A percentile compares a stretch with the other conserved stretches of the same genome.
These are phyloP conservation scores for Dionaea muscipula DNA, from an alignment of 179 eudicot genomes.

Conservation along the genomic window DNA sequence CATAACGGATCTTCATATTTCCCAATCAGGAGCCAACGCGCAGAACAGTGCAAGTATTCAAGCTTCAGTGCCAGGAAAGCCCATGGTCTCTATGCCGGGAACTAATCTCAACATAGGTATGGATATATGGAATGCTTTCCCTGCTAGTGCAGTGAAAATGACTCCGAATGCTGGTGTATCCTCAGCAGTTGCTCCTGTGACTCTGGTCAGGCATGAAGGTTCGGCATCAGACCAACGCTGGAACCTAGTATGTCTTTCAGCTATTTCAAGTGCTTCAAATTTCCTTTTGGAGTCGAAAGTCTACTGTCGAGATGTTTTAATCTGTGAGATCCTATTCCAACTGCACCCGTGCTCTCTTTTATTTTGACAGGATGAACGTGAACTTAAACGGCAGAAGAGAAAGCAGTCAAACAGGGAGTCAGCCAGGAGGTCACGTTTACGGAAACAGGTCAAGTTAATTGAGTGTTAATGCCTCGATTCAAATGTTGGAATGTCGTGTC, in stretches of 20 bases:
- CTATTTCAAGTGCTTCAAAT: neutral
- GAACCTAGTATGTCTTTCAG: conserved; percentile 40
- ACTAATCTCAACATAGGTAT: conserved; percentile 81
- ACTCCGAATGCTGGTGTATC: conserved; percentile 42
- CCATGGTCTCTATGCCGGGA: conserved; percentile 46
- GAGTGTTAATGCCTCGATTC: neutral
- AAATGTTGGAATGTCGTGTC: neutral
- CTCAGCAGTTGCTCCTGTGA: conserved; percentile 27
- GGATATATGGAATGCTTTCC: conserved; percentile 75
- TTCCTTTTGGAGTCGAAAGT: no score
- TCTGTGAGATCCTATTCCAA: no score
- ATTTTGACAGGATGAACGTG: conserved; percentile 60
- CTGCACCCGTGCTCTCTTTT: no score
- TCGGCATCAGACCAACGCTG: conserved; percentile 38
- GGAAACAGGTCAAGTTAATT: conserved; percentile 59
- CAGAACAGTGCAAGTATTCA: conserved; percentile 35
- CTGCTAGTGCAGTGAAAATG: conserved; percentile 46
- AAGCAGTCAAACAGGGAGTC: conserved; percentile 97
- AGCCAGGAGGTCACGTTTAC: conserved; percentile 86
- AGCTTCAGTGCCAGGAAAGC: conserved; percentile 51
- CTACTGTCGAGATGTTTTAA: no score
- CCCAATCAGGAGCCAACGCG: conserved; percentile 53
- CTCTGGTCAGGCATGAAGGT: conserved; percentile 30
- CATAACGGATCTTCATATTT: conserved; percentile 8
- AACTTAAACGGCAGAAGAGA: conserved; percentile 78